phyloP scores from a whole-genome alignment of 2,329 filamentous ascomycete species.

The Xylaria digitata region DNA sequence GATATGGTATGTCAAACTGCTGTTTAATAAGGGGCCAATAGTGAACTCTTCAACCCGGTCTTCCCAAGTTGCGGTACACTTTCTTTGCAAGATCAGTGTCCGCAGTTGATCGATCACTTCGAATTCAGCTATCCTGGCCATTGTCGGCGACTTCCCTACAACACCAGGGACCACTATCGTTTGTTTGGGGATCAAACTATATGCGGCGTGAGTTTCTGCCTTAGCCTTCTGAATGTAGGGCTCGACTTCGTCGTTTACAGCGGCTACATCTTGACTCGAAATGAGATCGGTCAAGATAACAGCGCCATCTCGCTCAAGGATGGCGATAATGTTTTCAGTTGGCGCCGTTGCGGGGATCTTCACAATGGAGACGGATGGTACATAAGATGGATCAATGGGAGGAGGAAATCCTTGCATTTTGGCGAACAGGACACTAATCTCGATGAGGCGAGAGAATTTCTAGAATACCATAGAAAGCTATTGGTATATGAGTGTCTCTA shows the following conservation, averaged over 20 bases:
- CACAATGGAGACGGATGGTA: too few species aligned
- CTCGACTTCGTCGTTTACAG: slow-evolving; percentile 2
- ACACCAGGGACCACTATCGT: background rate
- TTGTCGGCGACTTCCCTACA: background rate
- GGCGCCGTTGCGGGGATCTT: too few species aligned
- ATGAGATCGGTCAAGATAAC: slow-evolving; percentile 1
- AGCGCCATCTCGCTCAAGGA: slow-evolving; percentile 1
- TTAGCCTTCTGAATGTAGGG: background rate
- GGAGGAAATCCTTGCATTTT: too few species aligned
- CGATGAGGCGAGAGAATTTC: too few species aligned
- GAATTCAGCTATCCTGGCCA: background rate
- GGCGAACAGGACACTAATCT: too few species aligned
- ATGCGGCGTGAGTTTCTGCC: background rate
- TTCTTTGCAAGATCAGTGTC: background rate
- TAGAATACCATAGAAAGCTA: too few species aligned
- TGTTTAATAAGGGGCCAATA: background rate
- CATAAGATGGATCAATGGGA: too few species aligned
- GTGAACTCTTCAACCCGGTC: background rate
- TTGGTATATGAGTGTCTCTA: too few species aligned
- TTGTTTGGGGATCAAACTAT: background rate
- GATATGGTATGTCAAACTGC: background rate
- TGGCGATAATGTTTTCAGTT: background rate
- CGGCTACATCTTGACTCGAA: background rate
- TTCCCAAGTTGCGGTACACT: background rate
- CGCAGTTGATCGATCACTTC: background rate